phyloP scores from a whole-genome alignment of 2,329 filamentous ascomycete genomes.

The Claviceps cyperi region DNA sequence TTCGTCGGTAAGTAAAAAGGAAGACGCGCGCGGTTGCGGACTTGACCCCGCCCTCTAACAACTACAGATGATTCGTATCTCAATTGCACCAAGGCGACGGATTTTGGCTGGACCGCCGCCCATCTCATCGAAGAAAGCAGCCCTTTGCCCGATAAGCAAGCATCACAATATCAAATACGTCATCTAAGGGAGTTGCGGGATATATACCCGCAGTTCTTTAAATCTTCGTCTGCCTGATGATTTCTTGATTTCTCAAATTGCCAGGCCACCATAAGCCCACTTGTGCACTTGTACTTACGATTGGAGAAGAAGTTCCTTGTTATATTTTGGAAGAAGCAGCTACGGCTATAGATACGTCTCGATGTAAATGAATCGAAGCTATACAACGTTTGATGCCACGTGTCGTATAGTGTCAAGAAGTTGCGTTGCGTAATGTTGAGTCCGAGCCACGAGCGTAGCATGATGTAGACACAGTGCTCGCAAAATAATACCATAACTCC shows the following conservation, averaged over 20 bases:
- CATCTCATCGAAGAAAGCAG: constrained; percentile 74
- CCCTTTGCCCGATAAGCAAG: constrained; percentile 44
- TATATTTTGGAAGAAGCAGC: too few relatives aligned
- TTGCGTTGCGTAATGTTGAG: too few relatives aligned
- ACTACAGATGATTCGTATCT: constrained; percentile 64
- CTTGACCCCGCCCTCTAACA: constrained; percentile 1
- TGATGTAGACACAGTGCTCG: neutral
- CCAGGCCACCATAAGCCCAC: neutral
- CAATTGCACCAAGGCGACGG: constrained; percentile 66
- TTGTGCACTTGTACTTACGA: neutral
- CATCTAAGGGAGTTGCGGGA: constrained; percentile 60
- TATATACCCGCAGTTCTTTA: constrained; percentile 79
- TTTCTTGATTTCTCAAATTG: neutral
- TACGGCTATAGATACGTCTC: too few relatives aligned
- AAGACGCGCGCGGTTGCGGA: neutral
- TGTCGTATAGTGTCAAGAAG: too few relatives aligned
- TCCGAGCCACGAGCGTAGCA: too few relatives aligned
- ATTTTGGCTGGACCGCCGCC: constrained; percentile 71
- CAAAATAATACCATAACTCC: constrained; percentile 12
- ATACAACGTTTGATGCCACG: too few relatives aligned
- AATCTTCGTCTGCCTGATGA: constrained; percentile 23
- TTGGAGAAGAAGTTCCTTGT: neutral
- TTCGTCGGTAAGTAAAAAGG: constrained; percentile 61
- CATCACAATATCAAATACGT: constrained; percentile 61
- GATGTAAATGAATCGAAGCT: too few relatives aligned